Conservation (phyloP, 345 rosid species). For the Kandelia obovata region DNA sequence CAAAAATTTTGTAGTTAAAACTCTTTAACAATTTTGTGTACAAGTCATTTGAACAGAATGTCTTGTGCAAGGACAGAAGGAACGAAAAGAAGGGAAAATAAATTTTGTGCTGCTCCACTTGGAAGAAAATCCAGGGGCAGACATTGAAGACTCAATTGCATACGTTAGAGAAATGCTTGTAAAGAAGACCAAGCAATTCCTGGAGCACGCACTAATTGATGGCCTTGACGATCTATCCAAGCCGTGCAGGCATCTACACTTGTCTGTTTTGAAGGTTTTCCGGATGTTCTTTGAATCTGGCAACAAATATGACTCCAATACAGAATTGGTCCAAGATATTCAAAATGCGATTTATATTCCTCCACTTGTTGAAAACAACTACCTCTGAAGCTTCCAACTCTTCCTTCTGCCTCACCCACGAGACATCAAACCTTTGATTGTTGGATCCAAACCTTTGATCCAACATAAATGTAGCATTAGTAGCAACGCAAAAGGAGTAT, state of each 20-base stretch:
- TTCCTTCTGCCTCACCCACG: background rate
- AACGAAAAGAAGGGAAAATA: constrained; percentile 44
- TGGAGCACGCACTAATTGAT: constrained; percentile 39
- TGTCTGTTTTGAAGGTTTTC: constrained; percentile 40
- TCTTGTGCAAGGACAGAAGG: constrained; percentile 33
- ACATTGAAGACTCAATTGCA: constrained; percentile 40
- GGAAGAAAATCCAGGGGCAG: constrained; percentile 30
- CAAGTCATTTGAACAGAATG: background rate
- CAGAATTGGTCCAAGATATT: constrained; percentile 42
- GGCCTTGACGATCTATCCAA: constrained; percentile 36
- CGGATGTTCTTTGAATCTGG: constrained; percentile 47
- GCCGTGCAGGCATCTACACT: constrained; percentile 37
- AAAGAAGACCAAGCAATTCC: constrained; percentile 32
- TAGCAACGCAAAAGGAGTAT: no score
- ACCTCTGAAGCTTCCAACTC: background rate
- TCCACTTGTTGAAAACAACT: constrained; percentile 12
- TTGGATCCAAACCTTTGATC: no score
- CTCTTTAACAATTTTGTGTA: background rate
- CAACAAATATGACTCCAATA: constrained; percentile 41
- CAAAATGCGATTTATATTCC: constrained; percentile 50
- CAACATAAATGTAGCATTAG: no score
- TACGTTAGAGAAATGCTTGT: constrained; percentile 27
- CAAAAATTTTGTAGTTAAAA: background rate
- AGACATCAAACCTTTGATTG: no score
- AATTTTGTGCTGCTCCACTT: constrained; percentile 41